phyloP scores from a whole-genome alignment of 257 asterid species.

The Plantago elongata region DNA sequence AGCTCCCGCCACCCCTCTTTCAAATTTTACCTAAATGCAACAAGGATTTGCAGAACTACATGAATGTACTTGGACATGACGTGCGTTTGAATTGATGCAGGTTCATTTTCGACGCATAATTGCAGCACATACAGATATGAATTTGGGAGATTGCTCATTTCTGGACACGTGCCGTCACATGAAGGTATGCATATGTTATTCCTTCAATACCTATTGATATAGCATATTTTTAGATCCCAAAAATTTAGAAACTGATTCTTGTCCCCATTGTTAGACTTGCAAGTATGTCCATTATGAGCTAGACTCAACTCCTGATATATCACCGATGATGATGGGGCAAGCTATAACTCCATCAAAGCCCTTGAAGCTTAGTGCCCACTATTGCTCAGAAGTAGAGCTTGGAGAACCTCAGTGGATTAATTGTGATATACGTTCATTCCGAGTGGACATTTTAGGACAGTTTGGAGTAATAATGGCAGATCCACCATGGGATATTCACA shows the following conservation, averaged over 20 bases:
- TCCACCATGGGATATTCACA: conserved; percentile 99
- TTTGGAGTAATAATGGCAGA: conserved; percentile 99
- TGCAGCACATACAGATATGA: conserved; percentile 92
- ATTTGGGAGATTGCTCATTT: conserved; percentile 96
- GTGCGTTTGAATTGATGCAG: conserved; percentile 30
- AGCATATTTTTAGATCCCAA: conserved; percentile 6
- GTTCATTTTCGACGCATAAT: conserved; percentile 98
- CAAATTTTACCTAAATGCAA: neutral
- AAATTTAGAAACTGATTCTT: conserved; percentile 16
- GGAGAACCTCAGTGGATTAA: conserved; percentile 98
- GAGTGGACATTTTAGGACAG: conserved; percentile 95
- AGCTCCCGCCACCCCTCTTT: too few relatives aligned
- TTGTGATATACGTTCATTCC: conserved; percentile 92
- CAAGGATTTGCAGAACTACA: conserved; percentile 1
- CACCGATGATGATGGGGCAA: conserved; percentile 73
- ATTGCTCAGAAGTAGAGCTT: conserved; percentile 95
- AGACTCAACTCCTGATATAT: conserved; percentile 82
- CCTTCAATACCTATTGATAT: conserved; percentile 11
- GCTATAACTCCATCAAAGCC: conserved; percentile 53
- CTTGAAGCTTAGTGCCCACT: conserved; percentile 81
- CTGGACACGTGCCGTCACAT: conserved; percentile 99
- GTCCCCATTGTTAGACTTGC: conserved; percentile 59
- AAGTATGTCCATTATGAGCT: conserved; percentile 98
- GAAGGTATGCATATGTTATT: conserved; percentile 55
- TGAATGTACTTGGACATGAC: conserved; percentile 6